A percentile compares a stretch with the other conserved stretches of the same genome.
phyloP scores from a whole-genome alignment of 2,329 filamentous ascomycete genomes.

The Fusarium xyrophilum region DNA sequence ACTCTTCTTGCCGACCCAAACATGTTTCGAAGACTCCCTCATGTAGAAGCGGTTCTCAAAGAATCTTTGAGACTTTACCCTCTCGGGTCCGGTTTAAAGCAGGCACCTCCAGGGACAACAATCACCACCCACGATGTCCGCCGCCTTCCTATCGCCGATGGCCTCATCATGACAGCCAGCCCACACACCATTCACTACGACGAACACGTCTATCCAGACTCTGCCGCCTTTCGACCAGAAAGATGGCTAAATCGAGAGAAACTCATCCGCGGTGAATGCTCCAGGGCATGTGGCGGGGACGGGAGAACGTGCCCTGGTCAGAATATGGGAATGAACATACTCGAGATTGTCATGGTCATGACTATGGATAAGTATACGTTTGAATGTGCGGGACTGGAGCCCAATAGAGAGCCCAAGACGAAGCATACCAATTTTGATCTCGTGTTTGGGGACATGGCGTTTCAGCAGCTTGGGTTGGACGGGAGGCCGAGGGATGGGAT shows the following conservation, averaged over 20 bases:
- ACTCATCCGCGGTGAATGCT: background rate
- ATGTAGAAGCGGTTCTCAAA: slow-evolving; percentile 22
- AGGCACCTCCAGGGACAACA: background rate
- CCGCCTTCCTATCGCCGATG: slow-evolving; percentile 6
- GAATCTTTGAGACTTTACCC: slow-evolving; percentile 12
- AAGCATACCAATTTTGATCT: slow-evolving; percentile 39
- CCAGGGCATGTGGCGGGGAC: slow-evolving; percentile 48
- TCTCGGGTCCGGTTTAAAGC: slow-evolving; percentile 3
- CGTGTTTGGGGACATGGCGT: slow-evolving; percentile 32
- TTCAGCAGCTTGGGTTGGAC: slow-evolving; percentile 35
- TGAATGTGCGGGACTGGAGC: slow-evolving; percentile 27
- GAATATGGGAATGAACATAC: slow-evolving; percentile 46
- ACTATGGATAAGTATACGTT: slow-evolving; percentile 38
- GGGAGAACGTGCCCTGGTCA: slow-evolving; percentile 48
- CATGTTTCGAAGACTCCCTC: background rate
- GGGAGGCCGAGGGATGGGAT: slow-evolving; percentile 31
- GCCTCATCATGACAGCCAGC: background rate
- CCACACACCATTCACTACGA: slow-evolving; percentile 20
- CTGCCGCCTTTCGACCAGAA: slow-evolving; percentile 4
- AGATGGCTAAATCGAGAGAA: slow-evolving; percentile 16
- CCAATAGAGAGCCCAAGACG: slow-evolving; percentile 17
- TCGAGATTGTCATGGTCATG: slow-evolving; percentile 42
- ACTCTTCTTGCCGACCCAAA: slow-evolving; percentile 4
- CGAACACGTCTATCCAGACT: background rate
- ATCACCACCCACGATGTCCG: background rate